Evolutionary conservation across 768 basidiomycete species (phyloP), one percentile per base, ranked within the genome.

Genomic region (Boletales sp.): DNA sequence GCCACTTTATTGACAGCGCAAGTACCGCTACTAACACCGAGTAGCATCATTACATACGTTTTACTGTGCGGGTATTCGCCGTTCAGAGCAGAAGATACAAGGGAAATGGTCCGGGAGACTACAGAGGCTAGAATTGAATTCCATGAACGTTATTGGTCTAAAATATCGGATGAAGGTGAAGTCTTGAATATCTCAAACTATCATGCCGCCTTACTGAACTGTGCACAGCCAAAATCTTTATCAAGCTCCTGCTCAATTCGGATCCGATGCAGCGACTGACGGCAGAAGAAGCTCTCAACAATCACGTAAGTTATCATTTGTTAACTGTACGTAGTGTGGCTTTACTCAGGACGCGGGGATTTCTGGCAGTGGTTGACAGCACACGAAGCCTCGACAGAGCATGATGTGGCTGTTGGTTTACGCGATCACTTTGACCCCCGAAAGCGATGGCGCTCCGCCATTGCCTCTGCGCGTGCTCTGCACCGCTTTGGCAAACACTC

Each of bases 61-160:
- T 76, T 98, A 13, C 78, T 97, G 2, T 95, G 95, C 60, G 95
- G 95, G 2, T 98, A 98, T 71, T 85, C 89, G 2, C 97, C 97
- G 0, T 98, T 98, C 76, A 81, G 92, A 38, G 85, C 88, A 0
- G 87, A 91, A 21, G 87, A 94, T 60, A 70, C 81, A 44, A 79
- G 80, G 50, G 80, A 83, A 42, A 78, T 97, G 34, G 75, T 88
- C 45, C 78, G 81, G 29, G 93, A 98, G 67, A 95, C 91, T n/a
- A 86, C 83, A 0, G 81, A 79, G 34, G 94, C 86, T 0, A 84
- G 83, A 58, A 78, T 97, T 41, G 86, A 88, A 56, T 98, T 99
- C 65, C 95, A 97, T 56, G 90, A 94, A 27, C 78, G 84, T 31
- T 99, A 94, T 54, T 99, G 97, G 97, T 81, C 82, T 68, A 97